Evolutionary conservation across 164 flowering plant species (phyloP), one percentile per base, ranked within the genome.

Genomic region (Paratinospora sagittata): DNA sequence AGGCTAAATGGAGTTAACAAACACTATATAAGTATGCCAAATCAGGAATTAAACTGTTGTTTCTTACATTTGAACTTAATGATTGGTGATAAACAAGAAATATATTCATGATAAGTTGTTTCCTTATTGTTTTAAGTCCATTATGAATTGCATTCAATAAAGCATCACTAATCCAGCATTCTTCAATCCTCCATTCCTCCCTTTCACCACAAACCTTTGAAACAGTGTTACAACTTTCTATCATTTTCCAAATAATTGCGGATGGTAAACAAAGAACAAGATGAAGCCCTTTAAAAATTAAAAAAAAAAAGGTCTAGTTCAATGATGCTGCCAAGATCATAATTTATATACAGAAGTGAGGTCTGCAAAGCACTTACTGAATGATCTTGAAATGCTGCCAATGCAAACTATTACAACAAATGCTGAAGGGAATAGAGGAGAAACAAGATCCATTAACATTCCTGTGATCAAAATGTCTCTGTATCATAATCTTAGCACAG

Each of bases 381-480:
- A 88, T 71, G 98, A 93, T 86, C 98, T 87, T 66, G 97, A 96
- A 67, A 96, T 74, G 86, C 99, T 96, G 71, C 99, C 99, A 24
- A 91, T 75, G 85, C 98, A 93, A 75, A 93, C 89, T 49, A 96
- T 84, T 55, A 89, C 74, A 45, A 91, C 73, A 81, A 96, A 93
- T 24, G 93, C 95, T 23, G 97, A 93, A 57, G 99, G 98, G 70
- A 83, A 89, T 75, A 96, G 76, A 39, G 98, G 98, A 63, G 99
- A 96, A 73, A 92, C 75, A 65, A 96, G 98, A 81, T 96, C 99
- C 99, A 93, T 90, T 77, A 96, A 67, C 99, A 96, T 96, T 74
- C 99, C 99, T 96, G 97, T 85, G 84, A 77, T 74, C 70, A 82
- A 72, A 55, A 23, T 9, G 49, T 10, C 57, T 57, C 37, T 63